These are phyloP conservation scores for Hemileccinum rubropunctum DNA, from an alignment of 768 basidiomycete genomes.

Conservation along the genomic window DNA sequence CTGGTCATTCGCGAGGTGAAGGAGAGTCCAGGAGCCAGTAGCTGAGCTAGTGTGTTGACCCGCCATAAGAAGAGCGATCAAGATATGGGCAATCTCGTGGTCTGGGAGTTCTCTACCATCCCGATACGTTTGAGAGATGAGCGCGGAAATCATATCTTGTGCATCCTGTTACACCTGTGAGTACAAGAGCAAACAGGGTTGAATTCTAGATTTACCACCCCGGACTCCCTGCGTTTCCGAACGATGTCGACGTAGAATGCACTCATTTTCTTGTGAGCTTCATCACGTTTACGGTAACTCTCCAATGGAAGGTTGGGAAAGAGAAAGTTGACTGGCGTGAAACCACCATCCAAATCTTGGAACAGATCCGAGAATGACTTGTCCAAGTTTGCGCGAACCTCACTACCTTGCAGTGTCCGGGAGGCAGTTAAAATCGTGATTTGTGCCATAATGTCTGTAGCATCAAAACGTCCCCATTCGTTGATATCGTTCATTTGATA, in stretches of 20 bases:
- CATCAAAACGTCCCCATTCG: constrained; percentile 79
- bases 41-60: constrained; percentile 98
- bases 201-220: constrained; percentile 34
- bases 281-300: constrained; percentile 85
- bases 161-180: constrained; percentile 48
- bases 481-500: constrained; percentile 65
- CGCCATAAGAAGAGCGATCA: constrained; percentile 99
- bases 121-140: constrained; percentile 82
- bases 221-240: constrained; percentile 57
- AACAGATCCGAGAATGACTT: constrained; percentile 83
- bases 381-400: constrained; percentile 77
- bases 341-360: constrained; percentile 90
- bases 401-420: constrained; percentile 88
- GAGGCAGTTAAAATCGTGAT: constrained; percentile 95
- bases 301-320: constrained; percentile 91
- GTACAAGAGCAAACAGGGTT: background rate
- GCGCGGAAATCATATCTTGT: constrained; percentile 89
- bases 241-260: constrained; percentile 91
- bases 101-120: constrained; percentile 75
- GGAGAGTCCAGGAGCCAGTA: constrained; percentile 84
- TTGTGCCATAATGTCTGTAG: constrained; percentile 70
- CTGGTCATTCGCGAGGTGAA: constrained; percentile 77
- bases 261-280: constrained; percentile 90
- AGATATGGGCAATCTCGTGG: constrained; percentile 93
- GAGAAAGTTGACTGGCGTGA: constrained; percentile 93